Conservation (phyloP, 1,284 basidiomycete species). For the Apiotrichum veenhuisii region DNA sequence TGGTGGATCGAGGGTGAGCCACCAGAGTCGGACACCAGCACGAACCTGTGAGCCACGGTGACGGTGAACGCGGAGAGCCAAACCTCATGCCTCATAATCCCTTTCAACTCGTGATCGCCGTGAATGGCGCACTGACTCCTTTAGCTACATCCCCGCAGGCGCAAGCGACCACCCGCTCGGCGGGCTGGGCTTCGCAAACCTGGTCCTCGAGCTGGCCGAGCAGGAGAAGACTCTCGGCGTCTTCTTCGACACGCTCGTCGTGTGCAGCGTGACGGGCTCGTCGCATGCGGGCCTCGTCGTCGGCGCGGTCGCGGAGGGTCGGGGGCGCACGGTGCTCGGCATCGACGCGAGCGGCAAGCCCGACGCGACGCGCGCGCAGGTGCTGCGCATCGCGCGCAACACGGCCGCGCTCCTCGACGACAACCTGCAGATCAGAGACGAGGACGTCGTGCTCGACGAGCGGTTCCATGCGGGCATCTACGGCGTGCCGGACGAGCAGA, state of each 20-base stretch:
- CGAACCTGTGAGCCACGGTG: no score
- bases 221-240: constrained; percentile 32
- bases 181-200: constrained; percentile 31
- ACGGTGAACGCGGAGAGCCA: no score
- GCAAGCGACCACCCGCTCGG: constrained; percentile 37
- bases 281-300: constrained; percentile 35
- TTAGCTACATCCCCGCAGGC: constrained; percentile 36
- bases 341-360: constrained; percentile 39
- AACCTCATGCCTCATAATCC: no score
- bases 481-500: constrained; percentile 32
- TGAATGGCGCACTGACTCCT: no score
- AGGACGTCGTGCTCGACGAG: constrained; percentile 30
- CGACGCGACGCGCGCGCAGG: constrained; percentile 27
- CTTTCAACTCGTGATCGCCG: no score
- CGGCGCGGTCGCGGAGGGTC: constrained; percentile 34
- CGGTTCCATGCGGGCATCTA: constrained; percentile 37
- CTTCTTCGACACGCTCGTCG: constrained; percentile 37
- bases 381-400: constrained; percentile 28
- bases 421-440: constrained; percentile 25
- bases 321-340: constrained; percentile 32
- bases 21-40: no score
- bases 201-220: constrained; percentile 33
- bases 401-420: constrained; percentile 28
- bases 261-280: constrained; percentile 38
- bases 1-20: no score